Evolutionary conservation across 148 eudicot genomes (phyloP), one percentile per base, ranked within the genome.

Genomic region (Camellia lanceoleosa): DNA sequence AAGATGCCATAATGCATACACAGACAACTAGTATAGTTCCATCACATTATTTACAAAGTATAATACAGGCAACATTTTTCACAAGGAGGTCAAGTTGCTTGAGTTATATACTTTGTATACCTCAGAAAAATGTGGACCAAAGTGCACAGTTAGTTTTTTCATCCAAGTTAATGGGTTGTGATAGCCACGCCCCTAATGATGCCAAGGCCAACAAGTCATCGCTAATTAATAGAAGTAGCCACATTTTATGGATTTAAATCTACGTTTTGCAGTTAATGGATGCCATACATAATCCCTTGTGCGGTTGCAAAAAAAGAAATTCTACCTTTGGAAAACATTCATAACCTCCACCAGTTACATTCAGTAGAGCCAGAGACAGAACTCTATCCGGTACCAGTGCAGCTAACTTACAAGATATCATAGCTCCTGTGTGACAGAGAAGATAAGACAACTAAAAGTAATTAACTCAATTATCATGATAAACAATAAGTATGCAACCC

Each of bases 311-410:
- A 41, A 75, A 5, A 70, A 16, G 69, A 65, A 76, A 13, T 14
- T 9, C 65, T 87, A 94, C 99, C 98, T 91, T 96, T 30, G 99
- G 99, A 79, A 94, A 84, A 84, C 95, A 92, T 85, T 96, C 88
- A 82, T 86, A 96, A 62, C 98, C 99, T 83, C 99, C 99, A 88
- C 99, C 99, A 23, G 98, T 91, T 52, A 94, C 98, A 82, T 96
- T 96, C 71, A 94, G 88, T 65, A 96, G 86, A 62, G 98, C 98
- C 84, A 93, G 86, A 65, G 99, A 96, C 77, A 75, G 82, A 85
- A 96, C 80, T 86, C 99, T 86, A 43, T 91, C 84, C 9, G 99
- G 99, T 77, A 90, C 95, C 79, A 92, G 83, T 12, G 97, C 92
- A 69, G 97, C 97, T 79, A 93, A 83, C 73, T 96, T 96, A 80